Evolutionary conservation across 2,329 filamentous ascomycete species (phyloP).

Genomic region (Alternaria longipes): DNA sequence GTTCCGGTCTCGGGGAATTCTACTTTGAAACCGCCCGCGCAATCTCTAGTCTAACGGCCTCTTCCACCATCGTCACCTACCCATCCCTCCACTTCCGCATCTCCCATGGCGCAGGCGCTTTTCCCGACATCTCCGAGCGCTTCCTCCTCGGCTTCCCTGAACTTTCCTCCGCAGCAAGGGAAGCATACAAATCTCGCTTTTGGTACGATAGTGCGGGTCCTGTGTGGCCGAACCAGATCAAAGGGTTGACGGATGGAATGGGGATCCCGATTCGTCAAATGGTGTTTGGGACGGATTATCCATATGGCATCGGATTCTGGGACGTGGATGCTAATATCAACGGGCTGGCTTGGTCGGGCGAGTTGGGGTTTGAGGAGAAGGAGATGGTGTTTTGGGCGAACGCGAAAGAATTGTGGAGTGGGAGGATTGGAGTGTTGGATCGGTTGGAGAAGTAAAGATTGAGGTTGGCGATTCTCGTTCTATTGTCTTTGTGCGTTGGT

Average conservation of each 20-base stretch:
- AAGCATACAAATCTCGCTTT: constrained; percentile 42
- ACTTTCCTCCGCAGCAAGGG: constrained; percentile 35
- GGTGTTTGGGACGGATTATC: constrained; percentile 52
- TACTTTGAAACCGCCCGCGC: constrained; percentile 52
- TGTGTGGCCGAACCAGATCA: constrained; percentile 49
- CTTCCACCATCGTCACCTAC: constrained; percentile 37
- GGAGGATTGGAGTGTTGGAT: constrained; percentile 26
- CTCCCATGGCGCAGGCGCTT: constrained; percentile 49
- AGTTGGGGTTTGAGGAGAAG: constrained; percentile 35
- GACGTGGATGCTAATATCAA: constrained; percentile 46
- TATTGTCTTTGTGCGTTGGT: neutral
- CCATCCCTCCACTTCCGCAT: constrained; percentile 46
- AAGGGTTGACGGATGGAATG: constrained; percentile 46
- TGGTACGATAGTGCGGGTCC: constrained; percentile 53
- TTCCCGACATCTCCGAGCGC: constrained; percentile 47
- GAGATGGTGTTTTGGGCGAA: constrained; percentile 42
- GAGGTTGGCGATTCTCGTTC: neutral
- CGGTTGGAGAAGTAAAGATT: neutral
- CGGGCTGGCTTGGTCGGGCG: constrained; percentile 36
- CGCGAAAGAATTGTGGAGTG: constrained; percentile 37
- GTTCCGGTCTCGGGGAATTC: constrained; percentile 49
- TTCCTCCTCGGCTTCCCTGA: constrained; percentile 46
- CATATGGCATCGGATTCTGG: constrained; percentile 52
- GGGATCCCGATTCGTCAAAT: constrained; percentile 42
- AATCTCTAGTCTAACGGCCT: constrained; percentile 46